Conservation (phyloP, 495 filamentous ascomycete genomes). For the Neurospora sp. region DNA sequence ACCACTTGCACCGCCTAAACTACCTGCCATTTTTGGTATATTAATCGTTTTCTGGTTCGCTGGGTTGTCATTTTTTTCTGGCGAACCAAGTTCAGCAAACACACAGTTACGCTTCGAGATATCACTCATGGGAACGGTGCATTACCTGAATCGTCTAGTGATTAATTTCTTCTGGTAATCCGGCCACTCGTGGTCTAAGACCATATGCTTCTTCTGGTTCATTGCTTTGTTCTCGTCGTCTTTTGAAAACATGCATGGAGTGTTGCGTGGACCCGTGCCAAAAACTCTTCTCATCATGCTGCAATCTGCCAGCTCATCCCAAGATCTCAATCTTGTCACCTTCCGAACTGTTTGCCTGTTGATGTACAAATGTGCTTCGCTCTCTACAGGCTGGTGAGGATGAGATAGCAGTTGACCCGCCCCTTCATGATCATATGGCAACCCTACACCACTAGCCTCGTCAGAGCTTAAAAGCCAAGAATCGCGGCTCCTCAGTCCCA, state of each 20-base stretch:
- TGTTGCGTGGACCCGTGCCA: neutral
- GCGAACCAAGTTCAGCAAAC: neutral
- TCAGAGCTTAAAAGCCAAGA: neutral
- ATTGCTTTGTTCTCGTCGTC: neutral
- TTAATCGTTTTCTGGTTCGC: neutral
- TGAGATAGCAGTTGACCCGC: neutral
- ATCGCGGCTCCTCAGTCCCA: neutral
- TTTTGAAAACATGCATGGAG: neutral
- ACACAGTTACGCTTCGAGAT: neutral
- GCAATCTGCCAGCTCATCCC: neutral
- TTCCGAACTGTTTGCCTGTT: neutral
- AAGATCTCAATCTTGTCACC: neutral
- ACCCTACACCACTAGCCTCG: neutral
- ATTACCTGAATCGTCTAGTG: neutral
- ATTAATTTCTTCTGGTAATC: neutral
- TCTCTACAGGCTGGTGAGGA: neutral
- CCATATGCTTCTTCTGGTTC: neutral
- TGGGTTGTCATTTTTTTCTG: neutral
- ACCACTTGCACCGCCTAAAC: neutral
- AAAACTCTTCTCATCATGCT: neutral
- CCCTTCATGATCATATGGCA: neutral
- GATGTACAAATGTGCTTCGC: neutral
- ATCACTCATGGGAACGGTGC: neutral
- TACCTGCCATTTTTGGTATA: neutral
- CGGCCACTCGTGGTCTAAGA: neutral